Percentiles rank a stretch among this genome's conserved stretches.
Conservation (phyloP, 306 rosid genomes). For the Vigna radiata region DNA sequence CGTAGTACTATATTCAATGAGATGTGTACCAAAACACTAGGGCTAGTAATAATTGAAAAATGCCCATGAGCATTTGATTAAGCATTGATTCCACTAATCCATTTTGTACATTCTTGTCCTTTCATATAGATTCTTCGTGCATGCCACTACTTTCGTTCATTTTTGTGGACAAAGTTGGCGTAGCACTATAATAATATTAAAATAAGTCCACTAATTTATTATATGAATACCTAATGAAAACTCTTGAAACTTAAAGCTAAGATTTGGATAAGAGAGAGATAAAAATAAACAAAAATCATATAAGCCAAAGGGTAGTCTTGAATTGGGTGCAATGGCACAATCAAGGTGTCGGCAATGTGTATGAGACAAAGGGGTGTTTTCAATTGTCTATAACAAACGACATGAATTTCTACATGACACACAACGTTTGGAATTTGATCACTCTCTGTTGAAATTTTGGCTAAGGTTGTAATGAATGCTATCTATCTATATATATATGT, state of each 20-base stretch:
- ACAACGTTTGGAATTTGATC: conserved; percentile 10
- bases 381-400: neutral
- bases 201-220: neutral
- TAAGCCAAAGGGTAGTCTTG: conserved; percentile 1
- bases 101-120: conserved; percentile 14
- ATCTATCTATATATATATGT: too few relatives aligned
- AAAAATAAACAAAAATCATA: neutral
- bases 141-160: neutral
- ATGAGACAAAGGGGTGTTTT: conserved; percentile 9
- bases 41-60: neutral
- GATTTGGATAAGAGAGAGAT: conserved; percentile 8
- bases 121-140: conserved; percentile 11
- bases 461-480: conserved; percentile 29
- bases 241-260: neutral
- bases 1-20: neutral
- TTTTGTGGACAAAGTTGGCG: too few relatives aligned
- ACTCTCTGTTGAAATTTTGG: conserved; percentile 25
- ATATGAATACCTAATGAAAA: neutral
- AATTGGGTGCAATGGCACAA: conserved; percentile 39
- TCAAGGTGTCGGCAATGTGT: conserved; percentile 45
- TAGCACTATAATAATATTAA: neutral
- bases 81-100: conserved; percentile 5
- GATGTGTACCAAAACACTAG: neutral
- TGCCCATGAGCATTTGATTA: neutral
- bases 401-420: conserved; percentile 2